Evolutionary conservation across 208 protist species (phyloP).

Genomic region (Trypanosomatidae sp.): DNA sequence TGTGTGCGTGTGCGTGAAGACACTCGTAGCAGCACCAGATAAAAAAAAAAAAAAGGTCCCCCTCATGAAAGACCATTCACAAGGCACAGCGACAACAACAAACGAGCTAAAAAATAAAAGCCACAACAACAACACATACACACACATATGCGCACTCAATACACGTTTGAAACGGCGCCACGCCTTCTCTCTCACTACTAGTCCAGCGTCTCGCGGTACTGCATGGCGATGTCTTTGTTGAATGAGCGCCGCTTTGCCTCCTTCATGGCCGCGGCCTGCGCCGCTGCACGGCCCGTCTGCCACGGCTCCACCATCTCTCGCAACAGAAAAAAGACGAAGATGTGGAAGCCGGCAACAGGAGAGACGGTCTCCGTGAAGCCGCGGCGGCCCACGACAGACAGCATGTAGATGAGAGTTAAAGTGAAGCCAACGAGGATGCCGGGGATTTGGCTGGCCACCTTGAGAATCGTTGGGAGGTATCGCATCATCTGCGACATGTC

Average conservation of each 20-base stretch:
- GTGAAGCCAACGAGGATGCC: conserved; percentile 57
- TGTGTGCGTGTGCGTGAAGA: too few species aligned
- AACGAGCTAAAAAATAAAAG: too few species aligned
- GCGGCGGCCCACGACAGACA: conserved; percentile 33
- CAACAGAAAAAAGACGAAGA: conserved; percentile 53
- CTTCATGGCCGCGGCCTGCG: conserved; percentile 11
- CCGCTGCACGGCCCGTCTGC: conserved; percentile 18
- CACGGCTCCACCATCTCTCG: conserved; percentile 52
- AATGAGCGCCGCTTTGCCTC: conserved; percentile 38
- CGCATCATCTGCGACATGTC: conserved; percentile 40
- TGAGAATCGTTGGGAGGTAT: conserved; percentile 57
- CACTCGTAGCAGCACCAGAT: too few species aligned
- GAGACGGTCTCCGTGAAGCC: conserved; percentile 42
- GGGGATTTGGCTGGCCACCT: conserved; percentile 34
- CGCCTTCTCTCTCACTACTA: conserved; percentile 10
- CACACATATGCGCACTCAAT: not conserved
- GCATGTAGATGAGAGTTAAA: conserved; percentile 40
- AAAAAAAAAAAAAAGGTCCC: too few species aligned
- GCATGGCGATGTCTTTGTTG: conserved; percentile 66
- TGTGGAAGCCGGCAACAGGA: conserved; percentile 72
- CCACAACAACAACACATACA: not conserved
- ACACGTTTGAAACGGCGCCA: not conserved
- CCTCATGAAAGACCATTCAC: too few species aligned
- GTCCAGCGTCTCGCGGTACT: conserved; percentile 59
- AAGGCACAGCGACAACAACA: too few species aligned